phyloP scores from a whole-genome alignment of 331 rosid genomes.

The Rosa hybrid region DNA sequence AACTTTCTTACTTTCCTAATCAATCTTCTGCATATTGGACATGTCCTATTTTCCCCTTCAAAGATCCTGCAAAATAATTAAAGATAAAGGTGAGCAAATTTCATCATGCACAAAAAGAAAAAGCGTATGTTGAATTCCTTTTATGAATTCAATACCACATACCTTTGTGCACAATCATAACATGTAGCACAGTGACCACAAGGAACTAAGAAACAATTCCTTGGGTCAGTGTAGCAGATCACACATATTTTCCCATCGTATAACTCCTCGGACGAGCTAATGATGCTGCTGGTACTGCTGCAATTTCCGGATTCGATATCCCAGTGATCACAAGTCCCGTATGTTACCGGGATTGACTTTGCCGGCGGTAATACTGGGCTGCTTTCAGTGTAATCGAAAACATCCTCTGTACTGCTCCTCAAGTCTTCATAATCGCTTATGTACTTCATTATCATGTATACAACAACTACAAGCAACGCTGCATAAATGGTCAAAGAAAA shows the following conservation, averaged over 20 bases:
- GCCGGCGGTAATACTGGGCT: slow-evolving; percentile 19
- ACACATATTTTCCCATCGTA: slow-evolving; percentile 43
- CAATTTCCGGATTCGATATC: slow-evolving; percentile 30
- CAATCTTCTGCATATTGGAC: slow-evolving; percentile 41
- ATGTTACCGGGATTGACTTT: slow-evolving; percentile 16
- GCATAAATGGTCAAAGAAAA: slow-evolving; percentile 7
- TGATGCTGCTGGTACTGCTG: slow-evolving; percentile 1
- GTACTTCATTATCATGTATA: slow-evolving; percentile 23
- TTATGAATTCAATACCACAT: neutral
- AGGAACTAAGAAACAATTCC: slow-evolving; percentile 48
- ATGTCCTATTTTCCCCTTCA: slow-evolving; percentile 36
- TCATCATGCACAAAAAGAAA: neutral
- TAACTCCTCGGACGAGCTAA: slow-evolving; percentile 26
- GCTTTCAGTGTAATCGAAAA: slow-evolving; percentile 18
- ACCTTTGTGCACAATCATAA: slow-evolving; percentile 40
- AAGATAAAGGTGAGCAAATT: neutral
- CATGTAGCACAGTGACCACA: slow-evolving; percentile 51
- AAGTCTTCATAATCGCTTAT: neutral
- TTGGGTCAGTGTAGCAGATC: slow-evolving; percentile 38
- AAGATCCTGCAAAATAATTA: slow-evolving; percentile 31
- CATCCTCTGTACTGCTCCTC: neutral
- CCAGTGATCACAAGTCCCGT: slow-evolving; percentile 25
- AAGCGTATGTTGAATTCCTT: neutral
- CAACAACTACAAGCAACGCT: slow-evolving; percentile 25
- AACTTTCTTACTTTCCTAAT: slow-evolving; percentile 38